phyloP scores from a whole-genome alignment of 495 filamentous ascomycete species.

The Amorphotheca resinae region DNA sequence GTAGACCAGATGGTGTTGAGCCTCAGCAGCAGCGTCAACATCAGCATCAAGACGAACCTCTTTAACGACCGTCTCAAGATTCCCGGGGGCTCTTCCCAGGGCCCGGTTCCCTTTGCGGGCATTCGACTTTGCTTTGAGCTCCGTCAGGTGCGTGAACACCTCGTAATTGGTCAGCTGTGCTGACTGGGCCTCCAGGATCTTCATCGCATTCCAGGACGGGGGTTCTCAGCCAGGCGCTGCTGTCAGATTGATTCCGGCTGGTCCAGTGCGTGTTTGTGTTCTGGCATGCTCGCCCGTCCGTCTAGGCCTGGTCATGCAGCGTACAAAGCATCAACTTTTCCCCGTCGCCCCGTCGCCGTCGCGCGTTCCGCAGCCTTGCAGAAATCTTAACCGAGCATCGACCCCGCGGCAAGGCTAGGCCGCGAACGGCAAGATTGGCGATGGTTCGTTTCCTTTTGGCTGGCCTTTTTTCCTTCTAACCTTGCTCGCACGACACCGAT shows the following conservation, averaged over 20 bases:
- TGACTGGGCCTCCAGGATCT: constrained; percentile 52
- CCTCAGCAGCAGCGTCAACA: background rate
- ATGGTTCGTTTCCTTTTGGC: background rate
- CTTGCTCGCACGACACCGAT: background rate
- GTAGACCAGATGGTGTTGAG: background rate
- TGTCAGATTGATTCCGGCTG: no score
- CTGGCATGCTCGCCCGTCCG: no score
- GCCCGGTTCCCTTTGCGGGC: constrained; percentile 1
- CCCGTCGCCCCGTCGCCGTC: background rate
- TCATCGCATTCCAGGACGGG: no score
- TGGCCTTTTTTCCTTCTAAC: background rate
- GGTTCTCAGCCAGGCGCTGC: no score
- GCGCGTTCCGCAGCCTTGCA: background rate
- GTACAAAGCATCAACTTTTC: background rate
- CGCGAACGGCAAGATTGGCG: background rate
- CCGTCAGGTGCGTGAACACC: constrained; percentile 44
- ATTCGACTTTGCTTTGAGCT: constrained; percentile 15
- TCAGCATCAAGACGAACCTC: constrained; percentile 19
- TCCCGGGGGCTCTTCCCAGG: constrained; percentile 21
- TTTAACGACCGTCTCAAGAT: constrained; percentile 32
- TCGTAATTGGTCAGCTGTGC: constrained; percentile 54
- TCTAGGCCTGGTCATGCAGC: no score
- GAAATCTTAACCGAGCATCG: background rate
- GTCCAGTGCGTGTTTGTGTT: no score
- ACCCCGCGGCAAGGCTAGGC: background rate